Evolutionary conservation across 2,329 filamentous ascomycete genomes (phyloP).

Genomic region (Tetracladium maxilliforme): DNA sequence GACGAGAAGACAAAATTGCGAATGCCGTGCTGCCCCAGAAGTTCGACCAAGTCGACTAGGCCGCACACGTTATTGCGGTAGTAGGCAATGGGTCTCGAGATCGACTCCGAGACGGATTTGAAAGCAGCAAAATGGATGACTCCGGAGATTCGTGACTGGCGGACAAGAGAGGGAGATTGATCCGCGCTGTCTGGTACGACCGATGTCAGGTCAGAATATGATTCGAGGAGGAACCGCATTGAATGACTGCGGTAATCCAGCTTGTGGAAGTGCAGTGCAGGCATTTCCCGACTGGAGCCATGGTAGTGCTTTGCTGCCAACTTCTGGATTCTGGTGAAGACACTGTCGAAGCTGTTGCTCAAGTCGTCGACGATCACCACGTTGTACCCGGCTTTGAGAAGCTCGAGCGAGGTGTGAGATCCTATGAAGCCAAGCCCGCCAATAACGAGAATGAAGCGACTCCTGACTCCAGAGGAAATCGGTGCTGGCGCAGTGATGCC

Average conservation of each 20-base stretch:
- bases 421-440: conserved; percentile 32
- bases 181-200: conserved; percentile 22
- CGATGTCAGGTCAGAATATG: conserved; percentile 18
- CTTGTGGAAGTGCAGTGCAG: conserved; percentile 10
- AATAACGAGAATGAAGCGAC: conserved; percentile 20
- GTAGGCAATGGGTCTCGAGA: conserved; percentile 43
- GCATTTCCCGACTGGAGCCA: conserved; percentile 4
- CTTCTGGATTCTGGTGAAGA: conserved; percentile 8
- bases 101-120: conserved; percentile 52
- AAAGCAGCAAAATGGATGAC: conserved; percentile 59
- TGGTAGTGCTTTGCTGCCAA: conserved; percentile 8
- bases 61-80: conserved; percentile 56
- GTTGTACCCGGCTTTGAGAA: conserved; percentile 29
- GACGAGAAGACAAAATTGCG: conserved; percentile 55
- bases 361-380: conserved; percentile 21
- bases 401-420: conserved; percentile 30
- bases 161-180: conserved; percentile 15
- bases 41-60: conserved; percentile 40
- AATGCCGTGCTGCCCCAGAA: conserved; percentile 42
- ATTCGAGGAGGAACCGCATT: conserved; percentile 9
- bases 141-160: conserved; percentile 36
- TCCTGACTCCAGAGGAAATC: too few relatives aligned
- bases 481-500: too few relatives aligned
- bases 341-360: conserved; percentile 16
- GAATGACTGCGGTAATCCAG: conserved; percentile 12